Evolutionary conservation across 306 rosid genomes (phyloP).

Genomic region (Malus orientalis): DNA sequence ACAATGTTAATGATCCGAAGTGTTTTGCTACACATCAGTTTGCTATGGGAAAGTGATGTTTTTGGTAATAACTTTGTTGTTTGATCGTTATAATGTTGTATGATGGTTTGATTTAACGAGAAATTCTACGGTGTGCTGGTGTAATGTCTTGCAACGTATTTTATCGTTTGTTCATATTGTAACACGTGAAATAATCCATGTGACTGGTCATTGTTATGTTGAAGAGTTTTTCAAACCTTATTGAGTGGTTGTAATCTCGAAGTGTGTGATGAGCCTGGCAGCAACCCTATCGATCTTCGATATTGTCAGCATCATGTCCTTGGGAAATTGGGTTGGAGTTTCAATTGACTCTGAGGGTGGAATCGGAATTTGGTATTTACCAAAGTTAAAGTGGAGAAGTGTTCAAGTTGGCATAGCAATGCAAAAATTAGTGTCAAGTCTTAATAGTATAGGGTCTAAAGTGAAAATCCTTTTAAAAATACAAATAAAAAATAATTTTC

Average conservation of each 20-base stretch:
- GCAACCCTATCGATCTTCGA: too few species aligned
- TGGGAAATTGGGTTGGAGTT: not conserved
- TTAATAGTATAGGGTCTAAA: too few species aligned
- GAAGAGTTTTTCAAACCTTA: too few species aligned
- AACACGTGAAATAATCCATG: too few species aligned
- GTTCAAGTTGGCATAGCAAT: not conserved
- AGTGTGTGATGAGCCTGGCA: too few species aligned
- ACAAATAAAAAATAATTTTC: too few species aligned
- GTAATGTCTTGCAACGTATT: not conserved
- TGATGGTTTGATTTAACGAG: not conserved
- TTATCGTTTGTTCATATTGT: too few species aligned
- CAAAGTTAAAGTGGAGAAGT: too few species aligned
- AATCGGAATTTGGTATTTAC: not conserved
- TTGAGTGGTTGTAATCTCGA: not conserved
- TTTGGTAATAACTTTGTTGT: not conserved
- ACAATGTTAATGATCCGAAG: not conserved
- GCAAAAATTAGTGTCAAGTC: too few species aligned
- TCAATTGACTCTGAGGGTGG: not conserved
- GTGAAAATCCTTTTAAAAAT: too few species aligned
- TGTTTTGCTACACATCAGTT: not conserved
- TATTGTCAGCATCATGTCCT: not conserved
- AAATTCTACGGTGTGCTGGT: not conserved
- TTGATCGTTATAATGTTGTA: not conserved
- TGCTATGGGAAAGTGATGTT: not conserved
- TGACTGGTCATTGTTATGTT: too few species aligned